Evolutionary conservation across 176 grass and related monocot genomes (phyloP).

Genomic region (Saccharum officinarum): DNA sequence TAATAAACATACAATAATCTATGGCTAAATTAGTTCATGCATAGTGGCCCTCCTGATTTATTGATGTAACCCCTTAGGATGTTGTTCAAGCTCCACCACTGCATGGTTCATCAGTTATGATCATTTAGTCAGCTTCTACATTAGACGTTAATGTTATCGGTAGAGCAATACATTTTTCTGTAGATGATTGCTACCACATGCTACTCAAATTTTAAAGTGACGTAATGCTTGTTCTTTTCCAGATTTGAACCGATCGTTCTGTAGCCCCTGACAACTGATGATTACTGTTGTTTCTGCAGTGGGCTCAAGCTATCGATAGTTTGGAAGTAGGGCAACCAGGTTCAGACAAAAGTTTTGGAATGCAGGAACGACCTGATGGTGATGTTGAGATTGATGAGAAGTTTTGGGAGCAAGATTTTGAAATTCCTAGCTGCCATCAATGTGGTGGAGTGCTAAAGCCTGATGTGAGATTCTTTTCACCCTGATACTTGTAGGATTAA

Average conservation of each 20-base stretch:
- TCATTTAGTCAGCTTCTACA: not conserved
- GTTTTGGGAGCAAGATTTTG: slow-evolving; percentile 95
- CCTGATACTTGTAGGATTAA: not conserved
- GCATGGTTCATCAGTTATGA: not conserved
- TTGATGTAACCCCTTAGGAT: no score
- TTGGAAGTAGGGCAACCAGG: slow-evolving; percentile 58
- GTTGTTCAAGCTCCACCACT: no score
- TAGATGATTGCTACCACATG: slow-evolving; percentile 5
- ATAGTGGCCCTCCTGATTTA: no score
- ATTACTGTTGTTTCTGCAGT: slow-evolving; percentile 50
- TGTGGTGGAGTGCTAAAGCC: slow-evolving; percentile 94
- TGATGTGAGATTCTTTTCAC: slow-evolving; percentile 51
- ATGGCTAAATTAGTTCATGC: no score
- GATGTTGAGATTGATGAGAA: slow-evolving; percentile 98
- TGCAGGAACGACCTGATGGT: slow-evolving; percentile 92
- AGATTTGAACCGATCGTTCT: slow-evolving; percentile 1
- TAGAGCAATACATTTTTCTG: not conserved
- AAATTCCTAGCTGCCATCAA: slow-evolving; percentile 77
- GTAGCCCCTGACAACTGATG: not conserved
- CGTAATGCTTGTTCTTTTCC: not conserved
- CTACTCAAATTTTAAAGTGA: not conserved
- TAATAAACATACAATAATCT: no score
- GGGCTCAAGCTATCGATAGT: slow-evolving; percentile 85
- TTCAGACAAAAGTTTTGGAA: slow-evolving; percentile 81
- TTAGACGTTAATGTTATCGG: not conserved